Base-by-base conservation (phyloP, 345 rosid species). In the Aquilaria yunnanensis region DNA sequence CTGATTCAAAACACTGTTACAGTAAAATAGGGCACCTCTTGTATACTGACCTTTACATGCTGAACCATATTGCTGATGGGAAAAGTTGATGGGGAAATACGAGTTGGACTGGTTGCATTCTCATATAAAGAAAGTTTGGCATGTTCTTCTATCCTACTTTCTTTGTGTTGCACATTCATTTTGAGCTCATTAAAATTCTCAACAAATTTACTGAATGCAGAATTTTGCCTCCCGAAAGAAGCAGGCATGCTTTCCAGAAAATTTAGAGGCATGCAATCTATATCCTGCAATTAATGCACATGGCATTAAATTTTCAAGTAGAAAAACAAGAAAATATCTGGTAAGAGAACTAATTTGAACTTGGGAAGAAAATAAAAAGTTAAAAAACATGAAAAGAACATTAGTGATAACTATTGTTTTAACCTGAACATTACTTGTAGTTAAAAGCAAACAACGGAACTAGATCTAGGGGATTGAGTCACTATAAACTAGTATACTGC, bases 201-300 rank as follows among this genome's bases (percentile, higher is more conserved):
- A 62, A 71, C 52, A 63, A 67, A 75, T 77, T 74, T 76, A 64
- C 71, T 70, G 49, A 75, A 70, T 68, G 67, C 59, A 66, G 68
- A 57, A 77, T 59, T 74, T 50, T 74, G 83, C 65, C 75, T 79
- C 46, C 65, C 75, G 65, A 89, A 81, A 70, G 96, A 84, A 67
- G 88, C 83, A 43, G 92, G 96, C 84, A 85, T 68, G 66, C 84
- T 89, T 73, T 86, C 92, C 68, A 67, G 45, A 4, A 77, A 85
- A 76, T 84, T 82, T 69, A 72, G 69, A 53, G 96, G 92, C 96
- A 89, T 86, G 83, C 92, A 89, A 75, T 89, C 85, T 61, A 78
- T 78, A 76, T 89, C 96, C 96, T 89, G 78, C 78, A 80, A 71
- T 57, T 75, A 63, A 54, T 50, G 57, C 50, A 61, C 54, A 14